Evolutionary conservation across 164 flowering plant species (phyloP), one percentile per base, ranked within the genome.

Genomic region (Cinnamomum micranthum): DNA sequence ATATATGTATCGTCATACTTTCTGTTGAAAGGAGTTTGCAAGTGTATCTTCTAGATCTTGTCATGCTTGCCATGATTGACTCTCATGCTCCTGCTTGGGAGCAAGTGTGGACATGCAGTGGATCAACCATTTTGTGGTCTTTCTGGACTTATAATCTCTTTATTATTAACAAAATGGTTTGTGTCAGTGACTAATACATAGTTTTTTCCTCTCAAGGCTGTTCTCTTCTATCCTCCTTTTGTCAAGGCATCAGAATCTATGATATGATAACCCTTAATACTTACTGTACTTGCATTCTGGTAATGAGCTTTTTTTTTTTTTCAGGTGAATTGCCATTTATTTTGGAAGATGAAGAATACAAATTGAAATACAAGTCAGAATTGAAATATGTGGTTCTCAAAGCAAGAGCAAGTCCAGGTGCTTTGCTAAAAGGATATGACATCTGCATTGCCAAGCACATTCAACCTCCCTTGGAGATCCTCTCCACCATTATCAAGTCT

Each of bases 281-380:
- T 41, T 41, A 9, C 47, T 35, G 47, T 35, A 35, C 47, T 7
- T 35, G 20, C 25, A 25, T 25, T n/a, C 33, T 73, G 22, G 27
- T 27, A 28, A 28, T 73, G 69, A 23, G 35, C 25, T 63, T 63
- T 35, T 23, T 22, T 55, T 47, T 63, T 59, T 58, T 71, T 75
- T 47, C 89, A 94, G 98, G 84, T 82, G 98, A 90, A 74, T 74
- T 75, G 27, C 85, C 92, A 13, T 89, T 83, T 81, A 68, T 92
- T 71, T 75, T 94, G 68, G 74, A 86, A 62, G 98, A 92, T 75
- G 88, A 88, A 78, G 94, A 92, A 7, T 92, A 92, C 78, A 47
- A 20, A 68, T 52, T 74, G 73, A 92, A 83, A 84, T 91, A 86
- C 79, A 84, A 79, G 81, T 77, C 73, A 65, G 89, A 88, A 66